A percentile compares a stretch with the other conserved stretches of the same genome.
phyloP scores from a whole-genome alignment of 148 eudicot genomes.

The Amaranthus cruentus region DNA sequence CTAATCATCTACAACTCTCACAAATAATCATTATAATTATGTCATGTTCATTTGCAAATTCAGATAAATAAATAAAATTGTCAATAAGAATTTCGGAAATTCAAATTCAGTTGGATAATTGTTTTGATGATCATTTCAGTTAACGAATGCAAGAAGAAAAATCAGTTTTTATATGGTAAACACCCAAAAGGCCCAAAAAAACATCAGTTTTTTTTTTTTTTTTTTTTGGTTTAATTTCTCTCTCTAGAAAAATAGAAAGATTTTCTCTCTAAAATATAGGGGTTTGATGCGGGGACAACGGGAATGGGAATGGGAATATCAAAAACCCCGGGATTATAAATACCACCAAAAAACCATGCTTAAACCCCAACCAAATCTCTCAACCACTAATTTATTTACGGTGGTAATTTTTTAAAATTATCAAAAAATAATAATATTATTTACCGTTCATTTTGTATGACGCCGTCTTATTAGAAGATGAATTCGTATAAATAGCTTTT shows the following conservation, averaged over 20 bases:
- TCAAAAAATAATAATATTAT: no score
- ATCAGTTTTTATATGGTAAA: background rate
- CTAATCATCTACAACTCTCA: background rate
- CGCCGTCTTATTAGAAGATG: no score
- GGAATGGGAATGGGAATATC: conserved; percentile 24
- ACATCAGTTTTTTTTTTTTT: conserved; percentile 3
- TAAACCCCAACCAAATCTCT: conserved; percentile 47
- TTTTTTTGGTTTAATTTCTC: conserved; percentile 1
- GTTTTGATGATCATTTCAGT: conserved; percentile 10
- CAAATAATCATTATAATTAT: background rate
- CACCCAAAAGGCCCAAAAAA: background rate
- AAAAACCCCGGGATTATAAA: conserved; percentile 38
- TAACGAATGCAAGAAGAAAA: conserved; percentile 29
- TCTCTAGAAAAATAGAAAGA: conserved; percentile 2
- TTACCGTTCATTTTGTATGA: no score
- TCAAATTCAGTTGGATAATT: conserved; percentile 14
- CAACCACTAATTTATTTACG: conserved; percentile 35
- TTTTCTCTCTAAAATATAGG: background rate
- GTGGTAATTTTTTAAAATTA: conserved; percentile 4
- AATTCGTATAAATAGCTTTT: no score
- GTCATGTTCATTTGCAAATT: background rate
- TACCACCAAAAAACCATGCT: conserved; percentile 34
- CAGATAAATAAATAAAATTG: background rate
- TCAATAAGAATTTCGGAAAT: conserved; percentile 2
- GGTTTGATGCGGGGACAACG: conserved; percentile 27